Percentiles rank a stretch among this genome's conserved stretches.
Conservation (phyloP, 768 basidiomycete species). For the Boletus subparvulus region DNA sequence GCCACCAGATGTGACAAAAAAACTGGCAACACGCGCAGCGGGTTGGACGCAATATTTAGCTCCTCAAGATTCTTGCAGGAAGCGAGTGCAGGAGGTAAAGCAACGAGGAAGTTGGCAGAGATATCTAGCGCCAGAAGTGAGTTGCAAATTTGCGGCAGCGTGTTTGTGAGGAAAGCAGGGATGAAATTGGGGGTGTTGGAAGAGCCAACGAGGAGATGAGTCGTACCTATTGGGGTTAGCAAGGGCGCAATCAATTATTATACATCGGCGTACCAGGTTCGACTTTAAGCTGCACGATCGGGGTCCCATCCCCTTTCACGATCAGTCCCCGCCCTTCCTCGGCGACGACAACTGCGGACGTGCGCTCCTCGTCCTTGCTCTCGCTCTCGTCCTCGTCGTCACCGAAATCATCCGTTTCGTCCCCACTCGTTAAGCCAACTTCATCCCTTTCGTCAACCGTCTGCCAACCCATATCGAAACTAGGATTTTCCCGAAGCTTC, state of each 20-base stretch:
- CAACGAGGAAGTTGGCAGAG: constrained; percentile 81
- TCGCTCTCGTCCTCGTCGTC: constrained; percentile 50
- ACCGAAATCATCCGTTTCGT: constrained; percentile 51
- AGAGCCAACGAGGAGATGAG: constrained; percentile 88
- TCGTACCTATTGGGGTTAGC: constrained; percentile 61
- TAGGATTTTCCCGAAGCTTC: constrained; percentile 60
- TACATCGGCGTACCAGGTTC: constrained; percentile 59
- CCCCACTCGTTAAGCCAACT: constrained; percentile 53
- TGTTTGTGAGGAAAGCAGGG: constrained; percentile 66
- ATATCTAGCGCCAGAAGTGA: constrained; percentile 92
- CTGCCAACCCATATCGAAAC: constrained; percentile 77
- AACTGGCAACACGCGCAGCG: constrained; percentile 85
- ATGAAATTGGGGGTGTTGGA: constrained; percentile 76
- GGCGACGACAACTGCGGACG: constrained; percentile 73
- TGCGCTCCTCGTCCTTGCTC: constrained; percentile 64
- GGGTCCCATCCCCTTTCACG: constrained; percentile 64
- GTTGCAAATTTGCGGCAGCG: constrained; percentile 68
- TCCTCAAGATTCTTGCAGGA: constrained; percentile 84
- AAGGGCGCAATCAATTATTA: background rate
- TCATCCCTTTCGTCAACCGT: constrained; percentile 72
- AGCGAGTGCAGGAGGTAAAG: constrained; percentile 81
- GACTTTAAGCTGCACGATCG: constrained; percentile 62
- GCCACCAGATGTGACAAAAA: constrained; percentile 77
- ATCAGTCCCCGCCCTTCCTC: constrained; percentile 86
- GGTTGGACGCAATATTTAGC: constrained; percentile 90